Base-by-base conservation (phyloP, 257 asterid genomes). In the Forsythia suspensa region DNA sequence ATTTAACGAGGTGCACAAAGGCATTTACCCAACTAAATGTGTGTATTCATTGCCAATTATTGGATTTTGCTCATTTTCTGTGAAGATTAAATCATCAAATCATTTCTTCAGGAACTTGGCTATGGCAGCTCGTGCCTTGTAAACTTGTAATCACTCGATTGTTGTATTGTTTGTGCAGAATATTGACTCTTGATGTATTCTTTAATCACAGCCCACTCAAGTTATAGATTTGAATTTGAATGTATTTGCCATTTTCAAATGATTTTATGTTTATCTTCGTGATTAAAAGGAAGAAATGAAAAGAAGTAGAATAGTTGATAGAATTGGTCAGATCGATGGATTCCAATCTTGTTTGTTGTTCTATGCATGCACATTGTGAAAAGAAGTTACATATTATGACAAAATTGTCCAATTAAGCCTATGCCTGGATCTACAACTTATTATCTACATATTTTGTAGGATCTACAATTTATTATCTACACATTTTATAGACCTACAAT, bases 21-120 rank as follows among this genome's bases (percentile, higher is more conserved):
- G 81, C 13, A 24, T 12, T 40, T 66, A 82, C 76, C 66, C 63
- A 82, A 75, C 78, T 6, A 10, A 79, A 81, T 80, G 76, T 78
- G 79, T 37, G 72, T 55, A 68, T 52, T 76, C 55, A 43, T 72
- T 24, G 67, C 76, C 24, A 51, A 3, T 29, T 29, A 29, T 29
- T 77, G 66, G 67, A 78, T 70, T 71, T 68, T 84, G 85, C 80
- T 66, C 77, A 18, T 84, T 79, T 76, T 85, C 77, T 61, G 52
- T 55, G 77, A 38, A 77, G 70, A 84, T 81, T 66, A 20, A 88
- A 82, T 83, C 83, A 67, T 87, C 78, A 71, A 73, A 73, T 76
- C 72, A 48, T 70, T 78, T 68, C 10, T 65, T 72, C 6, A 83
- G 70, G 73, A 76, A 79, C 72, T 74, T 51, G 76, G 87, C 34